Evolutionary conservation across 164 flowering plant species (phyloP), one percentile per base, ranked within the genome.

Genomic region (Hamamelis virginiana): DNA sequence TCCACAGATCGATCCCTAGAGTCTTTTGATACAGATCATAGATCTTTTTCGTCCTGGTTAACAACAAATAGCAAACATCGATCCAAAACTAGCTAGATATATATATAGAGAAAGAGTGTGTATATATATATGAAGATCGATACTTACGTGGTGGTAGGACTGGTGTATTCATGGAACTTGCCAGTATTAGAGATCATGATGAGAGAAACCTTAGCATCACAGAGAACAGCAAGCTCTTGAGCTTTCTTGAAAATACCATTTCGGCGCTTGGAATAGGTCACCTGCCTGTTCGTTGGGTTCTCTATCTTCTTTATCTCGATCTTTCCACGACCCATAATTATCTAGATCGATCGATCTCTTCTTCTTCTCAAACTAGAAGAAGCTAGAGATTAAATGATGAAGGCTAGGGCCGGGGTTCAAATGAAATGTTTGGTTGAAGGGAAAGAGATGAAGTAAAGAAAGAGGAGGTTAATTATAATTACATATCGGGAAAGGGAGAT

Each of bases 321-420:
- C 85, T 84, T 88, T 12, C 92, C 95, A 45, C 95, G 76, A 28
- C 90, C 95, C 95, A 85, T 86, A n/a, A n/a, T n/a, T n/a, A n/a
- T n/a, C n/a, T n/a, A n/a, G n/a, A n/a, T n/a, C n/a, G n/a, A n/a
- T n/a, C n/a, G n/a, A n/a, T 68, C 13, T 56, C n/a, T n/a, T 46
- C 41, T 38, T 52, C 62, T 66, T 33, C 25, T n/a, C 46, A 1
- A 28, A 11, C 10, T 28, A n/a, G n/a, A n/a, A n/a, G n/a, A n/a
- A n/a, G n/a, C n/a, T n/a, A n/a, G n/a, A n/a, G n/a, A n/a, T n/a
- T n/a, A n/a, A n/a, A n/a, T n/a, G n/a, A n/a, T n/a, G n/a, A n/a
- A n/a, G n/a, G n/a, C n/a, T n/a, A n/a, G n/a, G n/a, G n/a, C n/a
- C n/a, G n/a, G n/a, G n/a, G n/a, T n/a, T n/a, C n/a, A n/a, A n/a